Conservation (phyloP, 1,284 basidiomycete species). For the Sporisorium reilianum region DNA sequence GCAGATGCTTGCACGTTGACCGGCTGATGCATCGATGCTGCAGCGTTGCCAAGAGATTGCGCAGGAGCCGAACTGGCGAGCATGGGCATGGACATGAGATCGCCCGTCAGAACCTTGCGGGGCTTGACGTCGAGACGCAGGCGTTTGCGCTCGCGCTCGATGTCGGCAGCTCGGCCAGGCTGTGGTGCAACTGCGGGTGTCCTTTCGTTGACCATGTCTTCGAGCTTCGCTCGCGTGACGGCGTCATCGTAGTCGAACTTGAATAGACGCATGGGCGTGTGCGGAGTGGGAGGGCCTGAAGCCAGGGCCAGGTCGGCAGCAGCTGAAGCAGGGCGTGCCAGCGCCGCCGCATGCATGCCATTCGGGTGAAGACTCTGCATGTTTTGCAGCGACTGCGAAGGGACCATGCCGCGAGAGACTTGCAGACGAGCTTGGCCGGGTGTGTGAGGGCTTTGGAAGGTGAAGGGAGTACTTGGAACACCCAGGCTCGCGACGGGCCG, state of each 20-base stretch:
- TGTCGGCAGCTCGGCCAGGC: slow-evolving; percentile 21
- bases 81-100: slow-evolving; percentile 44
- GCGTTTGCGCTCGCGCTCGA: slow-evolving; percentile 55
- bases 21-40: neutral
- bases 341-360: slow-evolving; percentile 20
- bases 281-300: slow-evolving; percentile 46
- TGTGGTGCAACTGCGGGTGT: slow-evolving; percentile 22
- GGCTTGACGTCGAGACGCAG: slow-evolving; percentile 48
- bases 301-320: slow-evolving; percentile 35
- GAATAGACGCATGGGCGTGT: slow-evolving; percentile 60
- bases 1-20: neutral
- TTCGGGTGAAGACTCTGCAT: slow-evolving; percentile 35
- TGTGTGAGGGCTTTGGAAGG: slow-evolving; percentile 28
- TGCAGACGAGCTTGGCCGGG: slow-evolving; percentile 11
- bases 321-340: slow-evolving; percentile 44
- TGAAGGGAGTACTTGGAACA: slow-evolving; percentile 34
- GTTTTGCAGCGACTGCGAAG: slow-evolving; percentile 44
- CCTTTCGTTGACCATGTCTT: slow-evolving; percentile 56
- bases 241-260: slow-evolving; percentile 55
- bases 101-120: slow-evolving; percentile 41
- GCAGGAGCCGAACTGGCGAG: slow-evolving; percentile 14
- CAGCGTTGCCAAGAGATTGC: neutral
- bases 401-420: slow-evolving; percentile 24
- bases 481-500: neutral
- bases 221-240: slow-evolving; percentile 49